Evolutionary conservation across 108 stramenopile species (phyloP), one percentile per base, ranked within the genome.

Genomic region (Hondaea fermentalgiana): DNA sequence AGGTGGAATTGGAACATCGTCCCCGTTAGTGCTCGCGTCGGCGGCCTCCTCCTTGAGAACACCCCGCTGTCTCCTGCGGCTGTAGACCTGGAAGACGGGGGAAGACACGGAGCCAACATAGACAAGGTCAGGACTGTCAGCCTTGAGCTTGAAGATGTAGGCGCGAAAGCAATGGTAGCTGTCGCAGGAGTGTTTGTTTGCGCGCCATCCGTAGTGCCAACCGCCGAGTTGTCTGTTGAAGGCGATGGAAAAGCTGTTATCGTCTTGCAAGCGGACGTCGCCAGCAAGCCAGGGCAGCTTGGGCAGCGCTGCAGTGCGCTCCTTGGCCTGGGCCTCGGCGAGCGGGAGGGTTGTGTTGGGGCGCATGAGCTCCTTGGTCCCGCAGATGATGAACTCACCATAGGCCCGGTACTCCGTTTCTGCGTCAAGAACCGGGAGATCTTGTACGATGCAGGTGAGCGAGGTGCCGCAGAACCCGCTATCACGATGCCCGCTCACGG

Each of bases 181-280:
- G 28, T 83, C 76, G 76, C 76, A 83, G 4, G 76, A 53, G 51
- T 83, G 76, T 45, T 83, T 83, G 76, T 83, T 83, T 12, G 49
- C 51, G 12, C 49, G 45, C 76, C 76, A 83, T 14, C 76, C 51
- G 51, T 83, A 83, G 5, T 53, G 45, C 76, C 76, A 83, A 23
- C 76, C 76, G n/a, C 45, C 49, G 25, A 83, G 51, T 23, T 83
- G 76, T 6, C 51, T 10, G 3, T 83, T 83, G 51, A 83, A 83
- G 6, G 76, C 19, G 3, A 83, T 28, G 76, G 45, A 53, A 3
- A 83, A 21, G n/a, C 49, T 45, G 49, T n/a, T 83, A 16, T 28
- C 23, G 51, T 83, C 49, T 23, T 21, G 45, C 49, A 47, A 16
- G 49, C 51, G 49, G 12, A 83, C 76, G 45, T 83, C 76, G 51